Evolutionary conservation across 23 red algal genomes (phyloP), one percentile per base, ranked within the genome.

Genomic region (Agarophyton chilense): DNA sequence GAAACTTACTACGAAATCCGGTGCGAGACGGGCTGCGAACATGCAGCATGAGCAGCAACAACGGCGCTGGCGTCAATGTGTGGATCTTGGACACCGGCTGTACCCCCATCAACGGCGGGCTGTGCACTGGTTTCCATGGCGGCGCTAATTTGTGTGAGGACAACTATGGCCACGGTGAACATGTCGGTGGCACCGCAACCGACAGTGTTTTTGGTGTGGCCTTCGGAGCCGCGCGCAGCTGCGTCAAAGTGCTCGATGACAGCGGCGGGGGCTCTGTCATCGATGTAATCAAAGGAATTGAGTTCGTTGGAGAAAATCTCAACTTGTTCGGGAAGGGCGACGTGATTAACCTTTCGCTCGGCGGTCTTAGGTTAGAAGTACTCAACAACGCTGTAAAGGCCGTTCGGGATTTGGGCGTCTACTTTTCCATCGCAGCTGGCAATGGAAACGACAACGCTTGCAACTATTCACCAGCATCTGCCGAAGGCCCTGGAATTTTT

Each of bases 61-160:
- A 78, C 50, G 72, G 72, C 0, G 43, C 72, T 49, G 72, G 72
- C 44, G 78, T 82, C n/a, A 82, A 82, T 42, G 78, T 82, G 29
- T 82, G 56, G 53, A 54, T 82, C 34, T 43, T 82, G 4, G 78
- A 82, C 1, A 65, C 78, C 34, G 78, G 78, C 4, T 82, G 78
- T 51, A 62, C 78, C 36, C 78, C 78, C 5, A 31, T 39, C 24
- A 49, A 44, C 49, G 72, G 39, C 8, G 72, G 72, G 4, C 41
- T 78, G 29, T 78, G 72, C 31, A 11, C 44, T 12, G 72, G 72
- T 44, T 78, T 47, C 41, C 44, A 78, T 29, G 72, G 72, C 4
- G 72, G 72, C 4, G n/a, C 35, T 29, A 78, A 78, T 51, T 21
- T 78, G 6, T 82, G 78, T 51, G 16, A 63, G 53, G 78, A 82